Base-by-base conservation (phyloP, 768 basidiomycete genomes). In the Wakefieldia striispora region DNA sequence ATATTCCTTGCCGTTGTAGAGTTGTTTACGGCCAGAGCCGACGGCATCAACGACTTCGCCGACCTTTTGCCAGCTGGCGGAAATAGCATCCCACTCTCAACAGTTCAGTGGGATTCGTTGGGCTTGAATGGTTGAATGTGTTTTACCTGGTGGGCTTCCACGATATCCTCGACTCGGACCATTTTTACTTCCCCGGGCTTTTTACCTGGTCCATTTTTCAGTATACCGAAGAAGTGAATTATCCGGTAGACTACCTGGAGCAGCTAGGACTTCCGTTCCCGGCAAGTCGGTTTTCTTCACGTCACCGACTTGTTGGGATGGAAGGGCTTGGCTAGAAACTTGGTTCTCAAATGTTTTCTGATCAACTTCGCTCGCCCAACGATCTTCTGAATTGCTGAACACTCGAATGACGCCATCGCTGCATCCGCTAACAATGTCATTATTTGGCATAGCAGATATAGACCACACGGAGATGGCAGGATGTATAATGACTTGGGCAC, bases 401-500 rank as follows among this genome's bases (percentile, higher is more conserved):
- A 98, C 78, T 43, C 97, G 82, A 19, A 98, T 82, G 24, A 84
- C 69, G 31, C 87, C 85, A 64, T 99, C 97, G 53, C 95, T 95
- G 44, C 85, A 79, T 6, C 95, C 95, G 43, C 88, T 93, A 40
- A 91, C 88, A 57, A 99, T 89, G 66, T 98, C 95, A 29, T 89
- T 85, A 53, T 93, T 92, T 1, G 91, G 85, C 77, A 93, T 84
- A 6, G 84, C 78, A 1, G 90, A 84, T 14, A 95, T 91, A 3
- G 89, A 73, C 97, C 97, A 99, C 2, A 99, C 91, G n/a, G 95
- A 97, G 48, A 95, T 91, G 8, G 92, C 92, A 7, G 97, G 94
- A 62, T 97, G 93, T 10, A 90, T 80, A 51, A 99, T 83, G 10
- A 87, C 88, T 68, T 99, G 95, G 6, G 79, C 69, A 57, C 90